phyloP scores from a whole-genome alignment of 179 eudicot species.

The Beta corolliflora region DNA sequence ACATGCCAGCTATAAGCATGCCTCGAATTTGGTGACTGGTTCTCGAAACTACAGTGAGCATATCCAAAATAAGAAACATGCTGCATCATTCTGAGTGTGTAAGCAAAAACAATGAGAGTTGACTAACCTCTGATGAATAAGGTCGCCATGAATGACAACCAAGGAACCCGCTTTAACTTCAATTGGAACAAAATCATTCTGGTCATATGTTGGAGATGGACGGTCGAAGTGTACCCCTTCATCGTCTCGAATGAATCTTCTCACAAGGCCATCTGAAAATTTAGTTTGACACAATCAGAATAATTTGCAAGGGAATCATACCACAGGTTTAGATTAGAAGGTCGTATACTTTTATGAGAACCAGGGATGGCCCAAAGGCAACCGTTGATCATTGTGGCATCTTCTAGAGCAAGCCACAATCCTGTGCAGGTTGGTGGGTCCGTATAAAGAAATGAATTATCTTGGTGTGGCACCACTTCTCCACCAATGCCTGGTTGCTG shows the following conservation, averaged over 20 bases:
- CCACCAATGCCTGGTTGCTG: constrained; percentile 99
- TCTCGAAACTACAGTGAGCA: constrained; percentile 68
- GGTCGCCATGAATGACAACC: constrained; percentile 92
- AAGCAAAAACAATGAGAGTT: constrained; percentile 1
- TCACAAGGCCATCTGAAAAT: constrained; percentile 72
- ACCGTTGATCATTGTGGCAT: constrained; percentile 78
- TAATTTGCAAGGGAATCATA: neutral
- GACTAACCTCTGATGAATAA: constrained; percentile 89
- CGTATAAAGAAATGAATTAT: constrained; percentile 89
- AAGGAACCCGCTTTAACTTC: constrained; percentile 95
- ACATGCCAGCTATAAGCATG: constrained; percentile 95
- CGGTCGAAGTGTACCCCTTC: constrained; percentile 81
- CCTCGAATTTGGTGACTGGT: constrained; percentile 81
- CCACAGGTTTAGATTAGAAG: constrained; percentile 2
- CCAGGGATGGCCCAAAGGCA: constrained; percentile 99
- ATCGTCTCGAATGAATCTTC: constrained; percentile 84
- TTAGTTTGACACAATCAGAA: neutral
- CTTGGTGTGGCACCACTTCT: constrained; percentile 99
- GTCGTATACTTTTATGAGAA: constrained; percentile 68
- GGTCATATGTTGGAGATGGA: constrained; percentile 78
- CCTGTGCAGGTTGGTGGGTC: constrained; percentile 93
- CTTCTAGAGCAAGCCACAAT: constrained; percentile 95
- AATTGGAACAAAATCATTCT: constrained; percentile 78
- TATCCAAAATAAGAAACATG: constrained; percentile 15
- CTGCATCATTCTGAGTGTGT: neutral